Base-by-base conservation (phyloP, 2,329 filamentous ascomycete species). In the Alternaria gaisen region DNA sequence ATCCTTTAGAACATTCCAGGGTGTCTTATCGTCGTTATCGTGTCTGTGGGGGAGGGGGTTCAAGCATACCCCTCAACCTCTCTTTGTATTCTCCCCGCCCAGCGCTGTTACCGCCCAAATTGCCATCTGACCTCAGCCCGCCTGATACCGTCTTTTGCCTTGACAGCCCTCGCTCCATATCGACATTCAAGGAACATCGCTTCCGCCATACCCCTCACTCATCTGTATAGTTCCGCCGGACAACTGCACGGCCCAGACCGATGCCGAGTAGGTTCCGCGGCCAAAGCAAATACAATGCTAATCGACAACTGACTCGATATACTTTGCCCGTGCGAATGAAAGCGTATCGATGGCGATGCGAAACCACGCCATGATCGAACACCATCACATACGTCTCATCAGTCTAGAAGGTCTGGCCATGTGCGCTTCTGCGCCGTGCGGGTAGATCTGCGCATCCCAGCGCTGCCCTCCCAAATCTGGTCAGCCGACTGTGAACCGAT, bases 381-480 rank as follows among this genome's bases (percentile, higher is more conserved):
- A 38, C 34, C 14, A 16, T 14, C 34, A 38, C 34, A n/a, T 38
- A 14, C 32, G 16, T 38, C 16, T 38, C n/a, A n/a, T 38, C 34
- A n/a, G 28, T 46, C 54, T 30, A 40, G 20, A 32, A 26, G 52
- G 44, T 20, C 54, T 51, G 58, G 54, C 59, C 52, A 44, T 53
- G 47, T 63, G 70, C 68, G 66, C 68, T 69, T 70, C 51, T 66
- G 65, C 61, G 65, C 65, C 64, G 61, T 64, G 62, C 65, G 68
- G 67, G 46, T 50, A 50, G 71, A 75, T 76, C 72, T 74, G 67
- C 72, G 58, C 63, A 60, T 60, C 68, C 63, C 69, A 62, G 52
- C 42, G 61, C 70, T 61, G 38, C 59, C 64, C 59, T 57, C 10
- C 40, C 63, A 61, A 62, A 63, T 65, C 67, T 68, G 67, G 57